phyloP scores from a whole-genome alignment of 2,329 filamentous ascomycete genomes.

The Botrytis pseudocinerea region DNA sequence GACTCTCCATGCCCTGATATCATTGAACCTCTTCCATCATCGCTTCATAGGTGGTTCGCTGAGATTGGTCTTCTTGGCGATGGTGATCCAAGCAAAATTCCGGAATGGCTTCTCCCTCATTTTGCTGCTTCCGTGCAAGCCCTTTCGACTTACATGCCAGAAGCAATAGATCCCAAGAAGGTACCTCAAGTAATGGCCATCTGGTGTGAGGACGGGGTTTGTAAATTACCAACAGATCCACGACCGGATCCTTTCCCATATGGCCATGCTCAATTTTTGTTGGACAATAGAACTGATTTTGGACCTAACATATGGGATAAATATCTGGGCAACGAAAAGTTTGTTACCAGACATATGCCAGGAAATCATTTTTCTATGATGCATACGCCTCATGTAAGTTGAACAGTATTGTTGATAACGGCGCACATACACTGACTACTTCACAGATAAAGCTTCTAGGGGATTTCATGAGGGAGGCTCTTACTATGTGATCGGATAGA shows the following conservation, averaged over 20 bases:
- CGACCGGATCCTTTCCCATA: conserved; percentile 21
- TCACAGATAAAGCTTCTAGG: conserved; percentile 19
- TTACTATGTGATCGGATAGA: conserved; percentile 12
- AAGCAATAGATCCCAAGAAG: conserved; percentile 17
- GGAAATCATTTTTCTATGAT: conserved; percentile 37
- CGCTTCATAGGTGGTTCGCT: conserved; percentile 61
- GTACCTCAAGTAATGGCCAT: conserved; percentile 21
- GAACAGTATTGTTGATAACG: not conserved
- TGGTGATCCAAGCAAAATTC: conserved; percentile 46
- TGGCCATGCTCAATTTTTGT: conserved; percentile 20
- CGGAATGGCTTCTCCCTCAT: conserved; percentile 40
- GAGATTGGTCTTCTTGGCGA: conserved; percentile 70
- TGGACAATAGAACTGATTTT: conserved; percentile 24
- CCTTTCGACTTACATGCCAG: conserved; percentile 20
- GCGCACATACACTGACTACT: not conserved
- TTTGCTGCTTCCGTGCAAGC: conserved; percentile 19
- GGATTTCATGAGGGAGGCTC: conserved; percentile 20
- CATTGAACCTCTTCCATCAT: conserved; percentile 63
- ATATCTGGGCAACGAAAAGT: conserved; percentile 19
- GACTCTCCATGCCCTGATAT: conserved; percentile 67
- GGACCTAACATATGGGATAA: conserved; percentile 23
- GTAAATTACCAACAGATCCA: conserved; percentile 46
- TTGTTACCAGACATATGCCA: conserved; percentile 48
- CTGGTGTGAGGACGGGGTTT: conserved; percentile 24
- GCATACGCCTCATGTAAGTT: conserved; percentile 42